Percentiles rank a stretch among this genome's conserved stretches.
Evolutionary conservation across 176 grass and related monocot species (phyloP).

Genomic region (Otatea glauca): DNA sequence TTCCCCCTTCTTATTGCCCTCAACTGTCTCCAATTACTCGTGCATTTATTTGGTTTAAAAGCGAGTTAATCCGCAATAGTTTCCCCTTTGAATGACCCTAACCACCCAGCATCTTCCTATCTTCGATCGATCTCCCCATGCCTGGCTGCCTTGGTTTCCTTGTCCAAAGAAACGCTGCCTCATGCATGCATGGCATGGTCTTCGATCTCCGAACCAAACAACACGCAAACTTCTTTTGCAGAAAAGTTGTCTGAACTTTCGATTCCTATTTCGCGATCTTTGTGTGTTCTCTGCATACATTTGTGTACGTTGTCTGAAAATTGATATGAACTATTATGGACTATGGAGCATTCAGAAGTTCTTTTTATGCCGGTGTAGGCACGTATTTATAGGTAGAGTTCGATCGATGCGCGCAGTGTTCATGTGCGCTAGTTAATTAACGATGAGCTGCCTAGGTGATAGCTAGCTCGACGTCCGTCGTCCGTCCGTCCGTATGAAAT

Average conservation of each 20-base stretch:
- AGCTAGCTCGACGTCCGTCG: neutral
- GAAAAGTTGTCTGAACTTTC: neutral
- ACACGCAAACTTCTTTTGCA: constrained; percentile 26
- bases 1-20: constrained; percentile 54
- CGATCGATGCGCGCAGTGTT: neutral
- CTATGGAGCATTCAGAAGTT: neutral
- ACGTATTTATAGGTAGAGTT: neutral
- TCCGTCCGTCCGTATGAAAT: constrained; percentile 9
- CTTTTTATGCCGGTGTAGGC: neutral
- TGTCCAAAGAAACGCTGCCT: neutral
- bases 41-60: constrained; percentile 88
- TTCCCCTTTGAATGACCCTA: constrained; percentile 78
- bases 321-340: neutral
- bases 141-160: neutral
- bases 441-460: neutral
- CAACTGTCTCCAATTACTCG: constrained; percentile 95
- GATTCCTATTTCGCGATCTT: neutral
- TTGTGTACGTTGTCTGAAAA: neutral
- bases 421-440: neutral
- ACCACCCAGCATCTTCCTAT: constrained; percentile 43
- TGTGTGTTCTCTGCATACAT: neutral
- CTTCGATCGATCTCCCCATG: constrained; percentile 4
- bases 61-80: constrained; percentile 93
- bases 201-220: constrained; percentile 2
- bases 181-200: neutral